phyloP scores from a whole-genome alignment of 768 basidiomycete genomes.

The Termitomyces bulborhizus region DNA sequence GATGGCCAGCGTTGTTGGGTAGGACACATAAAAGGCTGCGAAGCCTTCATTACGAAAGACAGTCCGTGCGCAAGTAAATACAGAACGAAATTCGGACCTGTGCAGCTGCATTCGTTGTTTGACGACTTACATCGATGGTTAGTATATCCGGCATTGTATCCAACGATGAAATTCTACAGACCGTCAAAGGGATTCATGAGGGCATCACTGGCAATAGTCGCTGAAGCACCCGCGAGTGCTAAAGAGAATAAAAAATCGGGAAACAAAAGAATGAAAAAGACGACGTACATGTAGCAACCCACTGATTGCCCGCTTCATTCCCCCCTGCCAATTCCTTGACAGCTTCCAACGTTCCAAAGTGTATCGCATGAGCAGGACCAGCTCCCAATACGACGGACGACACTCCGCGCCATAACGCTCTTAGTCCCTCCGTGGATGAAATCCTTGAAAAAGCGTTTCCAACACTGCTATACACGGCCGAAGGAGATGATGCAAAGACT shows the following conservation, averaged over 20 bases:
- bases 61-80: constrained; percentile 76
- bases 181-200: constrained; percentile 99
- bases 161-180: constrained; percentile 29
- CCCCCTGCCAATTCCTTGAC: constrained; percentile 92
- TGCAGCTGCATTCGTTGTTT: constrained; percentile 99
- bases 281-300: constrained; percentile 80
- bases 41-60: constrained; percentile 86
- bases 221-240: constrained; percentile 92
- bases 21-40: constrained; percentile 93
- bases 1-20: constrained; percentile 96
- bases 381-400: constrained; percentile 94
- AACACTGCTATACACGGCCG: constrained; percentile 83
- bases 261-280: neutral
- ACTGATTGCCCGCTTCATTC: constrained; percentile 74
- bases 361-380: constrained; percentile 96
- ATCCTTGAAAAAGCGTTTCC: constrained; percentile 90
- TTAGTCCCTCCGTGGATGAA: constrained; percentile 88
- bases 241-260: constrained; percentile 4
- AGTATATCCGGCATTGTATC: neutral
- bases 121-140: constrained; percentile 58
- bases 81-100: constrained; percentile 85
- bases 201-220: constrained; percentile 93
- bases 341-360: constrained; percentile 94
- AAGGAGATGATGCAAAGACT: constrained; percentile 83
- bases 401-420: constrained; percentile 93